phyloP scores from a whole-genome alignment of 805 yeast species.

The Cyberlindnera galapagoensis region DNA sequence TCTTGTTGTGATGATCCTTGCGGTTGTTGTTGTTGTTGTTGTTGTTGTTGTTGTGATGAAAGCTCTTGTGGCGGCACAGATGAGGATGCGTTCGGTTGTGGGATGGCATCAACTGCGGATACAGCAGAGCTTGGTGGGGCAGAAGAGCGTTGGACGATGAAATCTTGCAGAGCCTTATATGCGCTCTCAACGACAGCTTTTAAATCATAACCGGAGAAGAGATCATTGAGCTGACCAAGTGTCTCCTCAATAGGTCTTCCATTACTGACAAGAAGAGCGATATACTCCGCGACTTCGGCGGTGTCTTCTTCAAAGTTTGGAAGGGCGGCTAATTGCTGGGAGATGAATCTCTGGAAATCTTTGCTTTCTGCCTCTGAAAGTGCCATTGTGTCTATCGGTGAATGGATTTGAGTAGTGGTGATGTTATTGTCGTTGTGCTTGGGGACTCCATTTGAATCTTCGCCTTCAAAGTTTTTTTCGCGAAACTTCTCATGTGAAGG shows the following conservation, averaged over 20 bases:
- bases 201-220: constrained; percentile 58
- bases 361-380: constrained; percentile 28
- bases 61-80: constrained; percentile 13
- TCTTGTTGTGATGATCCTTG: constrained; percentile 9
- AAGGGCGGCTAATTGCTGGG: constrained; percentile 33
- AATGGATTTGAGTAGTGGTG: neutral
- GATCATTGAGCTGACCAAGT: constrained; percentile 49
- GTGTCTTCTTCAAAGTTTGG: constrained; percentile 44
- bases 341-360: constrained; percentile 37
- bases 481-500: no score
- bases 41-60: constrained; percentile 14
- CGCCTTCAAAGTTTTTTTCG: no score
- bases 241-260: constrained; percentile 58
- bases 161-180: constrained; percentile 45
- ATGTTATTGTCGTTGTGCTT: neutral
- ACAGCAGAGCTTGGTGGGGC: no score
- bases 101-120: no score
- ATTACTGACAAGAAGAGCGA: constrained; percentile 63
- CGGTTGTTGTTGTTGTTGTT: constrained; percentile 14
- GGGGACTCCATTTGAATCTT: neutral
- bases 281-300: constrained; percentile 65
- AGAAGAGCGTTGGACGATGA: constrained; percentile 20
- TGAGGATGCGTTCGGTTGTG: neutral
- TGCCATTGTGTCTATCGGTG: no score
- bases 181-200: constrained; percentile 50